Percentiles rank a stretch among this genome's conserved stretches.
Conservation (phyloP, 2,329 filamentous ascomycete species). For the Malbranchea zuffiana region DNA sequence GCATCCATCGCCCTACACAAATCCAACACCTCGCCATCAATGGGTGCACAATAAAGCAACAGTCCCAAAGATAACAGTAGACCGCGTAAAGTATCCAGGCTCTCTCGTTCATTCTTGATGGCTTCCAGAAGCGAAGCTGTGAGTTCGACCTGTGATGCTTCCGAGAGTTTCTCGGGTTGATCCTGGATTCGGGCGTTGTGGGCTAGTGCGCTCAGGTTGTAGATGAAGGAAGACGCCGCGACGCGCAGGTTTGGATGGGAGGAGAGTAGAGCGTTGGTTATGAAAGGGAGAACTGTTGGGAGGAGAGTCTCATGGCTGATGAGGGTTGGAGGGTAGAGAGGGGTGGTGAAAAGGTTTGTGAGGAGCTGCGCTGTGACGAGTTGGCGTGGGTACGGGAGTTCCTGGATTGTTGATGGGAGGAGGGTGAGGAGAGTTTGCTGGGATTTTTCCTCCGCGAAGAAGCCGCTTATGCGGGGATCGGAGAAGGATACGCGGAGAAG, state of each 20-base stretch:
- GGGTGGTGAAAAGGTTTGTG: slow-evolving; percentile 73
- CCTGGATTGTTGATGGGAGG: slow-evolving; percentile 41
- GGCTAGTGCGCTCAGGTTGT: slow-evolving; percentile 66
- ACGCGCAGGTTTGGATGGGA: slow-evolving; percentile 65
- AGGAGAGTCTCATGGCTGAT: slow-evolving; percentile 44
- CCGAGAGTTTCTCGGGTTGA: slow-evolving; percentile 47
- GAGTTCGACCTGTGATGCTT: slow-evolving; percentile 67
- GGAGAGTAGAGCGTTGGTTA: slow-evolving; percentile 70
- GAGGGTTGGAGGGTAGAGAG: slow-evolving; percentile 57
- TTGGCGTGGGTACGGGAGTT: slow-evolving; percentile 64
- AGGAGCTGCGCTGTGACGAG: slow-evolving; percentile 72
- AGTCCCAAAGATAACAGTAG: slow-evolving; percentile 67
- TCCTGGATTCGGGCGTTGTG: slow-evolving; percentile 53
- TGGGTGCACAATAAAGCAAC: slow-evolving; percentile 57
- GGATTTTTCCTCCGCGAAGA: slow-evolving; percentile 63
- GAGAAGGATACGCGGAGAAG: slow-evolving; percentile 66
- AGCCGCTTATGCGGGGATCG: slow-evolving; percentile 69
- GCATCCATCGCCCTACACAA: slow-evolving; percentile 71
- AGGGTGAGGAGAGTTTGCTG: slow-evolving; percentile 55
- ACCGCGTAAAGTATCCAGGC: slow-evolving; percentile 61
- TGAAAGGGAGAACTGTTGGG: slow-evolving; percentile 52
- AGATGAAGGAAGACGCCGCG: slow-evolving; percentile 69
- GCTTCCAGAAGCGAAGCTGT: slow-evolving; percentile 72
- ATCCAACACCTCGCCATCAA: slow-evolving; percentile 67
- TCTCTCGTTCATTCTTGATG: slow-evolving; percentile 44